Percentiles rank a stretch among this genome's conserved stretches.
Evolutionary conservation across 306 rosid genomes (phyloP).

Genomic region (Alnus rubra): DNA sequence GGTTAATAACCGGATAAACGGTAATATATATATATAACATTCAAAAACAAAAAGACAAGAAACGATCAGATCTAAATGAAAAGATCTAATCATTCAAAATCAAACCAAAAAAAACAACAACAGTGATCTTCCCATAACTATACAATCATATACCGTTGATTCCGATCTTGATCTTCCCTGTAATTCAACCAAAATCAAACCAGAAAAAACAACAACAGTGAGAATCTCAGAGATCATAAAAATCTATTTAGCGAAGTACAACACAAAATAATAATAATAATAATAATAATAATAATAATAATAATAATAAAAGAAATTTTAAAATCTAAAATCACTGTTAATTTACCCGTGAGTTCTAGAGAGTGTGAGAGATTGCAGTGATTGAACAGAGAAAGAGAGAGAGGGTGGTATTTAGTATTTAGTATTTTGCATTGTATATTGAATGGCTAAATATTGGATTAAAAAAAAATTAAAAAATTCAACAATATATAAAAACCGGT

Average conservation of each 20-base stretch:
- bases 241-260: background rate
- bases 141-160: constrained; percentile 54
- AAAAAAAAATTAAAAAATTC: no score
- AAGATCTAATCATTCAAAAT: background rate
- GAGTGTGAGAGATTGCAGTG: background rate
- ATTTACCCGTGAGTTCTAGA: constrained; percentile 35
- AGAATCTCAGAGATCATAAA: constrained; percentile 1
- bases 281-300: background rate
- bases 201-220: background rate
- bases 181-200: constrained; percentile 1
- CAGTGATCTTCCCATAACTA: background rate
- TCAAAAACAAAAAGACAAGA: background rate
- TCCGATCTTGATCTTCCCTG: constrained; percentile 86
- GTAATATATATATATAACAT: no score
- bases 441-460: no score
- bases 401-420: background rate
- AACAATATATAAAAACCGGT: no score
- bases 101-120: no score
- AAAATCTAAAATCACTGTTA: background rate
- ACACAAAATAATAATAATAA: background rate
- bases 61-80: constrained; percentile 5
- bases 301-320: background rate
- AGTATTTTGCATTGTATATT: no score
- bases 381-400: background rate
- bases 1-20: no score